Percentiles rank a stretch among this genome's conserved stretches.
These are phyloP conservation scores for Solanum dulcamara DNA, from an alignment of 257 asterid species.

Conservation along the genomic window DNA sequence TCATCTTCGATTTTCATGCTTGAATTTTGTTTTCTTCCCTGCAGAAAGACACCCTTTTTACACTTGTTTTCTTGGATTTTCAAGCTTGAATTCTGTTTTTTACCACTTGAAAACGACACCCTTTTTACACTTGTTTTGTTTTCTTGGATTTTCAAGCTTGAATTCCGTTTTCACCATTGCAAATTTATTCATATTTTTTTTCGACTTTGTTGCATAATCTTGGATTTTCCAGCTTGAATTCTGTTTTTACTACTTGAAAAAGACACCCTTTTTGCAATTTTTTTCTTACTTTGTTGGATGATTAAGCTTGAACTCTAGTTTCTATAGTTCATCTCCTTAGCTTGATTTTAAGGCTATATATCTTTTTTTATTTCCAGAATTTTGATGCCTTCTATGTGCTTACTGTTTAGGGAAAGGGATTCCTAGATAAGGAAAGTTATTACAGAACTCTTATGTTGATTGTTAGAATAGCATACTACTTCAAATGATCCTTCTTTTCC, in stretches of 20 bases:
- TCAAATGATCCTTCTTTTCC: not conserved
- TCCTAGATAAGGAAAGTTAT: not conserved
- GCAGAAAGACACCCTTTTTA: not conserved
- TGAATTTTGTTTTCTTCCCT: not conserved
- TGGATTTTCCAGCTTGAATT: not conserved
- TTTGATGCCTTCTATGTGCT: not conserved
- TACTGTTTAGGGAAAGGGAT: not conserved
- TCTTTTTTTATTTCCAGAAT: not conserved
- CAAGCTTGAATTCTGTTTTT: not conserved
- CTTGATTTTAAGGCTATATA: not conserved
- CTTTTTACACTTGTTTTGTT: not conserved
- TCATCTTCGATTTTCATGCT: not conserved
- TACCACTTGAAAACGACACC: not conserved
- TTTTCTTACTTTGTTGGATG: not conserved
- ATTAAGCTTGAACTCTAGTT: not conserved
- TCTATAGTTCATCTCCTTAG: not conserved
- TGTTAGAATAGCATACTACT: not conserved
- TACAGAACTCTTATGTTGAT: not conserved
- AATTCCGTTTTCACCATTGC: not conserved
- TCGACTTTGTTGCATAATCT: not conserved
- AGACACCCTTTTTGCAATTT: not conserved
- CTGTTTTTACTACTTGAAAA: not conserved
- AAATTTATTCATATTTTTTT: not conserved
- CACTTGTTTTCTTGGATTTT: not conserved
- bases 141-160: not conserved